phyloP scores from a whole-genome alignment of 768 basidiomycete genomes.

The Mycena venus region DNA sequence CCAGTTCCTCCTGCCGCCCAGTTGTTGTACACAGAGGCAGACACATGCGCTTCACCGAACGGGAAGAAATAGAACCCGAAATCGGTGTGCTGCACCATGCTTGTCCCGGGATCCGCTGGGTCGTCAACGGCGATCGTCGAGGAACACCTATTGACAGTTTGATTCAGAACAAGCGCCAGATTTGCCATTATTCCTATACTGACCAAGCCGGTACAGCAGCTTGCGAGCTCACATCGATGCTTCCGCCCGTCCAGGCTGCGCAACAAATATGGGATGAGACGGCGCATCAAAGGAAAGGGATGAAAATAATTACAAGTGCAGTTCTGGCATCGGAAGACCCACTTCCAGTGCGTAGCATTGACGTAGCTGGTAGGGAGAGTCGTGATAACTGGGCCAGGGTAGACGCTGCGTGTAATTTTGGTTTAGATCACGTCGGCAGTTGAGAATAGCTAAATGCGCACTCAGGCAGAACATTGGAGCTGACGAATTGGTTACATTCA shows the following conservation, averaged over 20 bases:
- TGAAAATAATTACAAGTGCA: constrained; percentile 63
- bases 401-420: constrained; percentile 44
- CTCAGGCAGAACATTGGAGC: constrained; percentile 66
- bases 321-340: constrained; percentile 77
- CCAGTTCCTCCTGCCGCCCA: constrained; percentile 66
- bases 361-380: constrained; percentile 63
- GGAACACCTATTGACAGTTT: constrained; percentile 8
- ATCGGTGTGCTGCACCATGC: constrained; percentile 70
- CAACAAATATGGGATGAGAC: background rate
- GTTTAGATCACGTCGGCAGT: background rate
- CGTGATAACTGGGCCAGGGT: constrained; percentile 66
- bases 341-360: constrained; percentile 76
- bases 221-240: constrained; percentile 45
- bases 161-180: too few species aligned
- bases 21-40: constrained; percentile 58
- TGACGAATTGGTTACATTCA: too few species aligned
- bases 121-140: constrained; percentile 58
- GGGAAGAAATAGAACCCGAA: constrained; percentile 73
- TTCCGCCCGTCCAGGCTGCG: constrained; percentile 57
- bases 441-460: constrained; percentile 38
- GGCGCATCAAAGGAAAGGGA: background rate
- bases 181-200: too few species aligned
- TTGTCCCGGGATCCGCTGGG: constrained; percentile 64
- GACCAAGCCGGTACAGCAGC: constrained; percentile 61
- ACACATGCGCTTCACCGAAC: constrained; percentile 61